These are phyloP conservation scores for Cadophora gregata DNA, from an alignment of 2,329 filamentous ascomycete genomes.

Conservation along the genomic window DNA sequence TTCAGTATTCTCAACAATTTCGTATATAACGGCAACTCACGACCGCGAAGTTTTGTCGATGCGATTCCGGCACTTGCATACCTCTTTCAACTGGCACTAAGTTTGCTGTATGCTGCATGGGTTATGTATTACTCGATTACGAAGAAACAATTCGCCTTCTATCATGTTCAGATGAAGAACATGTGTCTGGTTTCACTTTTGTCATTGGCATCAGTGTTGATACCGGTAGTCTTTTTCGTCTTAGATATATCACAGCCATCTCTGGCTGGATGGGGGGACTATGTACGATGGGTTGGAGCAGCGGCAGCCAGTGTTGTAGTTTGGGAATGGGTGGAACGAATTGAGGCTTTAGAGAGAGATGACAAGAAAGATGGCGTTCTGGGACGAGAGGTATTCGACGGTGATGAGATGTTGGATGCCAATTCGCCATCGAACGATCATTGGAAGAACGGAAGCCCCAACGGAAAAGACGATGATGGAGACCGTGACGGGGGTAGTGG, in stretches of 20 bases:
- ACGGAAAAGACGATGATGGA: constrained; percentile 38
- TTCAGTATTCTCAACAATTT: constrained; percentile 95
- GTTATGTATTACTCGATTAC: constrained; percentile 76
- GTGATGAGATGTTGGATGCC: constrained; percentile 74
- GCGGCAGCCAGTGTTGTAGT: constrained; percentile 79
- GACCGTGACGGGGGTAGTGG: constrained; percentile 30
- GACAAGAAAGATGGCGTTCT: constrained; percentile 76
- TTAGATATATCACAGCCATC: constrained; percentile 73
- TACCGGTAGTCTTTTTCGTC: constrained; percentile 78
- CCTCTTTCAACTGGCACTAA: constrained; percentile 73
- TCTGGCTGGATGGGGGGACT: constrained; percentile 77
- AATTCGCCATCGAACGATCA: constrained; percentile 56
- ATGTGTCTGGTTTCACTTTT: constrained; percentile 71
- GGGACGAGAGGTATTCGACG: constrained; percentile 74
- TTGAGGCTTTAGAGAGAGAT: constrained; percentile 74
- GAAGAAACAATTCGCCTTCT: constrained; percentile 74
- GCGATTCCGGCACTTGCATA: constrained; percentile 84
- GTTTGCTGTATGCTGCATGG: constrained; percentile 75
- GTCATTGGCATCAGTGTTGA: constrained; percentile 68
- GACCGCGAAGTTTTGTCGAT: constrained; percentile 80
- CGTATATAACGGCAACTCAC: constrained; percentile 60
- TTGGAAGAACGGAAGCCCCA: constrained; percentile 45
- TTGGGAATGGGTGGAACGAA: constrained; percentile 82
- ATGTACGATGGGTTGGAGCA: constrained; percentile 77
- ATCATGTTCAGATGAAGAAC: constrained; percentile 74